Base-by-base conservation (phyloP, 148 eudicot species). In the Camellia lanceoleosa region DNA sequence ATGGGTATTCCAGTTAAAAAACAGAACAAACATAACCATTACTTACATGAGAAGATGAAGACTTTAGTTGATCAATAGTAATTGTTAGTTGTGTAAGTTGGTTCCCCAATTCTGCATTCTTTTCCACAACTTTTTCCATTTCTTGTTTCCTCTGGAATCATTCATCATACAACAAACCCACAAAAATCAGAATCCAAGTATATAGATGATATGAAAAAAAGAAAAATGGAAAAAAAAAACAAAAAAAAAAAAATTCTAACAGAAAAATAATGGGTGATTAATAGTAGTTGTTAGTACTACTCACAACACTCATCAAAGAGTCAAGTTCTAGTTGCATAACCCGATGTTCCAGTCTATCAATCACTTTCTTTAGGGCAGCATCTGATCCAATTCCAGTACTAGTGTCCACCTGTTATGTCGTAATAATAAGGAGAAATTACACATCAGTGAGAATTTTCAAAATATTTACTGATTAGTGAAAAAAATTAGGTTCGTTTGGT, bases 281-380 rank as follows among this genome's bases (percentile, higher is more conserved):
- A 76, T 30, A 30, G 38, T 30, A 30, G 38, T 30, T 30, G 38
- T 30, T 30, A 30, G 38, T 30, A 30, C 38, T 30, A 30, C 69
- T 76, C 49, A 63, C 79, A 14, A 16, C 16, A 74, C 14, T 63
- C 58, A 14, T 63, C 70, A 19, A 62, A 46, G 66, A 14, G 49
- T 76, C 79, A 62, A 63, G 42, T 54, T 76, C 79, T 4, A 76
- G 23, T 76, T 62, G 65, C 69, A 43, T 19, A 9, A 76, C 5
- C 59, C 70, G 55, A 46, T 7, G 18, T 64, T 64, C 79, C 52
- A 76, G 70, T 8, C 10, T 63, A 47, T 62, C 79, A 3, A 63
- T 60, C 59, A 42, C 63, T 60, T 75, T 43, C 68, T 63, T 63
- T 56, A 64, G 79, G 66, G 51, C 62, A 74, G 23, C 42, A 23